phyloP scores from a whole-genome alignment of 148 eudicot genomes.

The Nepenthes mirabilis region DNA sequence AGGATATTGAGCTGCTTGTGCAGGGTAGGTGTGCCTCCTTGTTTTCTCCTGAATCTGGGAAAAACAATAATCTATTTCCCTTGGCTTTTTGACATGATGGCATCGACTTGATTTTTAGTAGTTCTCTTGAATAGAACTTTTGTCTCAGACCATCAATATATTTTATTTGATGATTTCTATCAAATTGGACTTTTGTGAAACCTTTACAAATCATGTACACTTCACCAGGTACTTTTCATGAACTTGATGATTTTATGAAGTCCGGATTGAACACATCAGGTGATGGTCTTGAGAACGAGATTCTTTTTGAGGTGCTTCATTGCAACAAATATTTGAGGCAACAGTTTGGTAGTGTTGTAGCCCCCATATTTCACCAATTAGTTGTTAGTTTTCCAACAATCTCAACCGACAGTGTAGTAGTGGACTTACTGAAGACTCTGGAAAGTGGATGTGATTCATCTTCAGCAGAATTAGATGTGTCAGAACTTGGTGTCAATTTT shows the following conservation, averaged over 20 bases:
- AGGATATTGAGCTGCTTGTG: conserved; percentile 67
- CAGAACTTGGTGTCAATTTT: conserved; percentile 67
- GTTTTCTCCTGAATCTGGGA: neutral
- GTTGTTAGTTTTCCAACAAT: conserved; percentile 37
- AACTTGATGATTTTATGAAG: conserved; percentile 26
- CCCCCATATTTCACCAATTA: conserved; percentile 67
- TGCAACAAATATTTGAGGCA: conserved; percentile 47
- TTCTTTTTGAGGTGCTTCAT: conserved; percentile 58
- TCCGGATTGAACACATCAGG: conserved; percentile 33
- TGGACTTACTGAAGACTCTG: conserved; percentile 54
- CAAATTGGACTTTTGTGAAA: neutral
- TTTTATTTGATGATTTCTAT: neutral
- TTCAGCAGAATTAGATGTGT: conserved; percentile 29
- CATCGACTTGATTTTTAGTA: neutral
- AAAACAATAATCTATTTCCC: neutral
- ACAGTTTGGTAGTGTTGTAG: conserved; percentile 63
- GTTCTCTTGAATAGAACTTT: neutral
- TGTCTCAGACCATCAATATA: too few relatives aligned
- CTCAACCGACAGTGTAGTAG: conserved; percentile 60
- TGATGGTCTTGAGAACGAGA: conserved; percentile 37
- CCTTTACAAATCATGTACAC: neutral
- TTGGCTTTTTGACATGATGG: neutral
- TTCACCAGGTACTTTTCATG: conserved; percentile 44
- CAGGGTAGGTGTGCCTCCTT: conserved; percentile 37
- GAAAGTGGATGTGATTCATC: conserved; percentile 56